phyloP scores from a whole-genome alignment of 371 early-diverging fungal species.

The Chytridium lagenaria region DNA sequence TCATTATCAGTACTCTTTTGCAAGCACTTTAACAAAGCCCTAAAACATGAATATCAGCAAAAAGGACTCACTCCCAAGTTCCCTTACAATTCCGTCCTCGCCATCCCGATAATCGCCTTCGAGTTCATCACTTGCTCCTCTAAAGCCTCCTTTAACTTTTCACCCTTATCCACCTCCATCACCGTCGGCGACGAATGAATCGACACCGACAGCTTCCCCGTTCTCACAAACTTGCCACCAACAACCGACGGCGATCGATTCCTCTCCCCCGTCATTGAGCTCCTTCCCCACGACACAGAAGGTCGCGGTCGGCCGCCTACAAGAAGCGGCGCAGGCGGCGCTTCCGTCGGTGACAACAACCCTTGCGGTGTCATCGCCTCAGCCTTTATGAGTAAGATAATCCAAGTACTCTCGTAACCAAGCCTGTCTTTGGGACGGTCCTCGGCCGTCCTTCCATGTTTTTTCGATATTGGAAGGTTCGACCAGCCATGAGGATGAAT shows the following conservation, averaged over 20 bases:
- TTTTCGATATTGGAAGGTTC: conserved; percentile 28
- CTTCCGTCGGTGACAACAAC: conserved; percentile 11
- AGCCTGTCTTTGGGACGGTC: conserved; percentile 21
- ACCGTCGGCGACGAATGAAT: not conserved
- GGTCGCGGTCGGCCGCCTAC: too few species aligned
- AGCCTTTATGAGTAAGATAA: not conserved
- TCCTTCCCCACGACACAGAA: too few species aligned
- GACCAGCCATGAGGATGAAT: conserved; percentile 37
- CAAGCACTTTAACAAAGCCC: conserved; percentile 25
- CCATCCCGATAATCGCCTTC: conserved; percentile 27
- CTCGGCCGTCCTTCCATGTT: conserved; percentile 31
- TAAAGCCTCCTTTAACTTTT: conserved; percentile 13
- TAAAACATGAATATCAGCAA: not conserved
- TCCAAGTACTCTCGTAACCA: conserved; percentile 30
- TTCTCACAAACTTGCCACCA: not conserved
- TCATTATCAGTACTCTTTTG: conserved; percentile 8
- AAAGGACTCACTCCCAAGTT: not conserved
- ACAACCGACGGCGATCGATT: conserved; percentile 1
- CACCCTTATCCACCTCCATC: not conserved
- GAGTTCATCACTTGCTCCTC: conserved; percentile 22
- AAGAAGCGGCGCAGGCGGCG: too few species aligned
- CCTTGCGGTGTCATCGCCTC: too few species aligned
- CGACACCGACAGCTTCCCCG: not conserved
- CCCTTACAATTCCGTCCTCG: conserved; percentile 35
- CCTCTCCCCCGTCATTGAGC: too few species aligned